Evolutionary conservation across 225 moss, liverwort and hornwort species (phyloP).

Genomic region (Polytrichum formosum): DNA sequence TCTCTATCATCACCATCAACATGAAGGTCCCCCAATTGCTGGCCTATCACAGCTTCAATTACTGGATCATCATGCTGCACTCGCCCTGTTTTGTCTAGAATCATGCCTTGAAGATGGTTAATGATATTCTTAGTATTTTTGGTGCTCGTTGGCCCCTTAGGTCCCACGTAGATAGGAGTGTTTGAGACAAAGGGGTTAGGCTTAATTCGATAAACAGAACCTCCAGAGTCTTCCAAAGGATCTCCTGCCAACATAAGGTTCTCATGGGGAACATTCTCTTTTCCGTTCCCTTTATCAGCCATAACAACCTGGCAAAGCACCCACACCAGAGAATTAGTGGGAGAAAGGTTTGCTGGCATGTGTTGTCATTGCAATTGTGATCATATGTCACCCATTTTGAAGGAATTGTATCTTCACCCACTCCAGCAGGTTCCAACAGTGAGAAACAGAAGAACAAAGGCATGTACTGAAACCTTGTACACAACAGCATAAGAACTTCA

Average conservation of each 20-base stretch:
- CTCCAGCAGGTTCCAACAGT: too few species aligned
- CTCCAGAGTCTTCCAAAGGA: constrained; percentile 30
- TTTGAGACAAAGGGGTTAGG: constrained; percentile 66
- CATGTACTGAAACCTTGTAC: too few species aligned
- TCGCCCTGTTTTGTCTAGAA: constrained; percentile 58
- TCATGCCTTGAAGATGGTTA: constrained; percentile 54
- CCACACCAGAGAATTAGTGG: too few species aligned
- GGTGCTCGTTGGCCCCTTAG: constrained; percentile 29
- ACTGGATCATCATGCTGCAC: constrained; percentile 93
- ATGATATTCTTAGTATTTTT: constrained; percentile 31
- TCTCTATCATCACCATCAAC: constrained; percentile 31
- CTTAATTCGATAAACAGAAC: constrained; percentile 57
- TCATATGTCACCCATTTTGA: too few species aligned
- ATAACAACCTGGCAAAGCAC: constrained; percentile 66
- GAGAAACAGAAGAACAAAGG: too few species aligned
- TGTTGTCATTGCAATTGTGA: too few species aligned
- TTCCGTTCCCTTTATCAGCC: constrained; percentile 69
- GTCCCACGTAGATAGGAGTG: constrained; percentile 57
- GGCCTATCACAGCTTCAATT: constrained; percentile 72
- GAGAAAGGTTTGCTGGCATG: too few species aligned
- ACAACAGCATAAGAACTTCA: too few species aligned
- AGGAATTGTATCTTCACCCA: too few species aligned
- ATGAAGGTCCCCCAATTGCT: constrained; percentile 49
- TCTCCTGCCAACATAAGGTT: constrained; percentile 64
- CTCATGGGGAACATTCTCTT: constrained; percentile 37